These are phyloP conservation scores for Tricholoma matsutake DNA, from an alignment of 768 basidiomycete species.

Conservation along the genomic window DNA sequence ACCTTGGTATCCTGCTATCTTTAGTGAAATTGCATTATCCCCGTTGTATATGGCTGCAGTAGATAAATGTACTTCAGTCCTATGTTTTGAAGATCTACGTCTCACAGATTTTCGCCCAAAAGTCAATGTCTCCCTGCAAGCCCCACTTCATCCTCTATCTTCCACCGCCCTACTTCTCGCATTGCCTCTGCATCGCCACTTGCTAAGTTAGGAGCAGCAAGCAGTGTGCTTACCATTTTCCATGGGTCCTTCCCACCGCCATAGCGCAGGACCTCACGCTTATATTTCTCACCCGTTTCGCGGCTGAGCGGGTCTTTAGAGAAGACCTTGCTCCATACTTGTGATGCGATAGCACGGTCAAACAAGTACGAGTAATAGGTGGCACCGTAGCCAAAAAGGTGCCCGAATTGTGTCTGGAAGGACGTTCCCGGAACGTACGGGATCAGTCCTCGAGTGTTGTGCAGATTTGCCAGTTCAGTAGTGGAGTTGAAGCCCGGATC, in stretches of 20 bases:
- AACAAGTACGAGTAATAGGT: slow-evolving; percentile 98
- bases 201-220: slow-evolving; percentile 62
- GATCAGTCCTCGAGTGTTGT: slow-evolving; percentile 71
- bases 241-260: slow-evolving; percentile 95
- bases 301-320: slow-evolving; percentile 62
- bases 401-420: slow-evolving; percentile 95
- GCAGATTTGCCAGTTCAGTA: slow-evolving; percentile 52
- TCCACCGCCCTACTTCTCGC: slow-evolving; percentile 89
- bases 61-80: not conserved
- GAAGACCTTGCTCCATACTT: slow-evolving; percentile 85
- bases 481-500: slow-evolving; percentile 73
- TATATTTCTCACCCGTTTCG: slow-evolving; percentile 78
- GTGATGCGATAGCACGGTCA: slow-evolving; percentile 91
- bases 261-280: slow-evolving; percentile 65
- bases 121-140: slow-evolving; percentile 56
- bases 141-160: slow-evolving; percentile 70
- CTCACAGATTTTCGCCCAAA: not conserved
- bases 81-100: not conserved
- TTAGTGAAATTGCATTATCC: not conserved
- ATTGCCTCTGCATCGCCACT: slow-evolving; percentile 80
- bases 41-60: not conserved
- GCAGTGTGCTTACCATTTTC: slow-evolving; percentile 78
- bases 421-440: slow-evolving; percentile 83
- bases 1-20: not conserved
- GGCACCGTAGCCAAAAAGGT: slow-evolving; percentile 94